phyloP scores from a whole-genome alignment of 2,329 filamentous ascomycete species.

The Aspergillus persii region DNA sequence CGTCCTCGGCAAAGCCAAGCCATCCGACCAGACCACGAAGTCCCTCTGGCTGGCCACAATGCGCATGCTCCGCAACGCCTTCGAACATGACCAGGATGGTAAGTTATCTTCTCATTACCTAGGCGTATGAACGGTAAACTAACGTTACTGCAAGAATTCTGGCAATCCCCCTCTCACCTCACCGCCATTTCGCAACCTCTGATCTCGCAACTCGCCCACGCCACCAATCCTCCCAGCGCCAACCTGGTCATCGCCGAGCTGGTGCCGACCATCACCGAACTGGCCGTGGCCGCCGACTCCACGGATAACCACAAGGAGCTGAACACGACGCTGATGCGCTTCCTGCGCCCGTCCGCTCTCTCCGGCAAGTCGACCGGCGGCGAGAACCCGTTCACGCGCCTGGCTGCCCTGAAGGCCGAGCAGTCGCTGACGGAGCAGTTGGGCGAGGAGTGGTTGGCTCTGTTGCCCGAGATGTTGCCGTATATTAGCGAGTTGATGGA shows the following conservation, averaged over 20 bases:
- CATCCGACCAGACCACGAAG: slow-evolving; percentile 49
- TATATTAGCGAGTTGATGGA: slow-evolving; percentile 95
- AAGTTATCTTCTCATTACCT: slow-evolving; percentile 14
- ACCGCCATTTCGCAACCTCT: slow-evolving; percentile 67
- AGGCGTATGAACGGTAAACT: slow-evolving; percentile 4
- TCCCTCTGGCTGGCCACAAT: slow-evolving; percentile 69
- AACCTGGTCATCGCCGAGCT: slow-evolving; percentile 55
- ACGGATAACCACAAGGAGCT: slow-evolving; percentile 88
- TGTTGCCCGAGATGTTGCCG: slow-evolving; percentile 93
- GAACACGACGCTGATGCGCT: slow-evolving; percentile 73
- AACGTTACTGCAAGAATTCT: slow-evolving; percentile 61
- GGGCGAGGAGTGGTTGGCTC: slow-evolving; percentile 88
- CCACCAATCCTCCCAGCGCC: slow-evolving; percentile 37
- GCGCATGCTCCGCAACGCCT: slow-evolving; percentile 68
- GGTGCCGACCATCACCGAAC: slow-evolving; percentile 72
- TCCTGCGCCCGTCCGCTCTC: slow-evolving; percentile 61
- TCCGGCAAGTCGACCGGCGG: slow-evolving; percentile 30
- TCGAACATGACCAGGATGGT: slow-evolving; percentile 84
- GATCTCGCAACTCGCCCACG: slow-evolving; percentile 62
- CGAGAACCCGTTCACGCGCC: slow-evolving; percentile 68
- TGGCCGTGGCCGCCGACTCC: slow-evolving; percentile 77
- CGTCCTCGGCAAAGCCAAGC: slow-evolving; percentile 51
- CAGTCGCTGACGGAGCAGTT: slow-evolving; percentile 74
- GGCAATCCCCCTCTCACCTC: slow-evolving; percentile 90
- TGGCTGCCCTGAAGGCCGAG: slow-evolving; percentile 80